A percentile compares a stretch with the other conserved stretches of the same genome.
phyloP scores from a whole-genome alignment of 2,329 filamentous ascomycete genomes.

The Pezicula neosporulosa region DNA sequence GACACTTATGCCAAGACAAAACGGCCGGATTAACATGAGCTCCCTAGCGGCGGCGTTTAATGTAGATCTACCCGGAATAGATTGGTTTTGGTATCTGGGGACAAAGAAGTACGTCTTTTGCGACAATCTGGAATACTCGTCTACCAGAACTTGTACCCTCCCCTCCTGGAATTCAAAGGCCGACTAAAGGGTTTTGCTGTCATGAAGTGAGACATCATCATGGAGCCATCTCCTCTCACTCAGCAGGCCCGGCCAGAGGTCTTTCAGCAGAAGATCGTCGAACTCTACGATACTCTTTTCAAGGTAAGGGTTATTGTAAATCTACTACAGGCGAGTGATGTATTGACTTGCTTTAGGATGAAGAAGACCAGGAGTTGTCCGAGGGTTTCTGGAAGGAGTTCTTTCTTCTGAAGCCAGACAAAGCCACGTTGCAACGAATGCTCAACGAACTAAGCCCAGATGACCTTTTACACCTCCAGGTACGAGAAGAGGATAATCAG shows the following conservation, averaged over 20 bases:
- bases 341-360: slow-evolving; percentile 37
- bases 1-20: too few species aligned
- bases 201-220: slow-evolving; percentile 33
- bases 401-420: slow-evolving; percentile 84
- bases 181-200: slow-evolving; percentile 10
- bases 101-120: background rate
- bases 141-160: slow-evolving; percentile 4
- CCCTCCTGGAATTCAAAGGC: background rate
- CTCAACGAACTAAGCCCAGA: slow-evolving; percentile 69
- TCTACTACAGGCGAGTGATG: background rate
- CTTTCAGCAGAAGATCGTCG: slow-evolving; percentile 91
- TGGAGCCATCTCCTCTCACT: slow-evolving; percentile 91
- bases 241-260: slow-evolving; percentile 86
- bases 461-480: slow-evolving; percentile 73
- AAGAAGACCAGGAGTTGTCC: slow-evolving; percentile 65
- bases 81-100: too few species aligned
- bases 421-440: slow-evolving; percentile 61
- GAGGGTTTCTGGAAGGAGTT: slow-evolving; percentile 97
- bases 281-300: slow-evolving; percentile 84
- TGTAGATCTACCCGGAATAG: too few species aligned
- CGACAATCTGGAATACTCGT: background rate
- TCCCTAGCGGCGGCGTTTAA: too few species aligned
- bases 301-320: slow-evolving; percentile 44
- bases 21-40: too few species aligned
- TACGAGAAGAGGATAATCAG: slow-evolving; percentile 38